Conservation (phyloP, 768 basidiomycete genomes). For the Calocybe gangraenosa region DNA sequence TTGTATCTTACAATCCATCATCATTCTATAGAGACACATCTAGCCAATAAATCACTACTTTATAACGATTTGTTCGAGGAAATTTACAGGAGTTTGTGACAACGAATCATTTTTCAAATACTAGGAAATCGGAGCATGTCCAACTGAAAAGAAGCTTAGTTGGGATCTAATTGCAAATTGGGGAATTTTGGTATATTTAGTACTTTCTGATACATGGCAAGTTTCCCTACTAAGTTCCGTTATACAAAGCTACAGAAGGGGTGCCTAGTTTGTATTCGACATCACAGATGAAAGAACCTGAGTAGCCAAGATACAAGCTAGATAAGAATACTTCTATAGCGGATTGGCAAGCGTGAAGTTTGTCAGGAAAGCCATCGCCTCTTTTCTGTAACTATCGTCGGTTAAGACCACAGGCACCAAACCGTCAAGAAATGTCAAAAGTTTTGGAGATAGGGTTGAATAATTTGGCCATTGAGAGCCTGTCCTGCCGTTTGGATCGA, state of each 20-base stretch:
- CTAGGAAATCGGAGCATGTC: no score
- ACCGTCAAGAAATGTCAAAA: constrained; percentile 38
- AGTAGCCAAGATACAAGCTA: no score
- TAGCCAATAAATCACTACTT: not conserved
- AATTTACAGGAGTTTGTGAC: constrained; percentile 8
- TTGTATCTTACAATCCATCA: not conserved
- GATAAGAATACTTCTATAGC: no score
- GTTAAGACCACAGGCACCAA: constrained; percentile 28
- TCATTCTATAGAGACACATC: constrained; percentile 7
- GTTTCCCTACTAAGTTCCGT: no score
- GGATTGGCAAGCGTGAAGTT: constrained; percentile 28
- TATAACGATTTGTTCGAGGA: constrained; percentile 2
- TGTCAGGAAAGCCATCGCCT: constrained; percentile 32
- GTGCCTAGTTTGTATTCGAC: no score
- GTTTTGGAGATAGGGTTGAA: constrained; percentile 24
- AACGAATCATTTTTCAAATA: no score
- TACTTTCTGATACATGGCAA: no score
- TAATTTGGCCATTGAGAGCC: constrained; percentile 44
- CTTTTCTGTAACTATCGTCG: constrained; percentile 39
- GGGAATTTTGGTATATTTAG: no score
- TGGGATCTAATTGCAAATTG: no score
- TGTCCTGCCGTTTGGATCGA: constrained; percentile 38
- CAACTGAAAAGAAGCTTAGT: no score
- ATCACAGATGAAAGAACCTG: no score
- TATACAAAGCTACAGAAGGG: no score